These are phyloP conservation scores for Sclerotinia sclerotiorum DNA, from an alignment of 2,329 filamentous ascomycete species.

Conservation along the genomic window DNA sequence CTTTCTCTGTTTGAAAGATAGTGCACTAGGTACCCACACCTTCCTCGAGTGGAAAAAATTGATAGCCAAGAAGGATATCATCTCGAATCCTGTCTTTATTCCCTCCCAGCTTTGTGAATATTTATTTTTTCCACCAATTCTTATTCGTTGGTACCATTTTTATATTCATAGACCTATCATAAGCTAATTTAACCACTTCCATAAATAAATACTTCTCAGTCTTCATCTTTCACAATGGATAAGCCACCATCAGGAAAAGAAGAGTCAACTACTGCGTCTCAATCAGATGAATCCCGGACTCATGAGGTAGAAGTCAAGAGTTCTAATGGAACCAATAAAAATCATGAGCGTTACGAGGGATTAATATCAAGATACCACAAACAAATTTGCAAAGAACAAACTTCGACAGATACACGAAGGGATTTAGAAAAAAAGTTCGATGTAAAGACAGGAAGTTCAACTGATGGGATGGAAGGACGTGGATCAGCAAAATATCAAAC, in stretches of 20 bases:
- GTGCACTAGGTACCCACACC: too few relatives aligned
- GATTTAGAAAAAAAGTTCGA: too few relatives aligned
- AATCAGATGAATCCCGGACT: background rate
- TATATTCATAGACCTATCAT: background rate
- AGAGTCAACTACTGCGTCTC: background rate
- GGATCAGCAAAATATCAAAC: background rate
- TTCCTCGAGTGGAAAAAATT: too few relatives aligned
- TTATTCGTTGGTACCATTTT: background rate
- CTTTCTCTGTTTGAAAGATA: too few relatives aligned
- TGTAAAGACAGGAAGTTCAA: background rate
- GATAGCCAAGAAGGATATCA: too few relatives aligned
- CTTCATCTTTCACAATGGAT: background rate
- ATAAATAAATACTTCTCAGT: accelerated
- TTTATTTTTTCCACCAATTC: background rate
- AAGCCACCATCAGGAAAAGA: background rate
- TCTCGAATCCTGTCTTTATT: too few relatives aligned
- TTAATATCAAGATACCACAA: background rate
- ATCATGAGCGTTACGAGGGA: background rate
- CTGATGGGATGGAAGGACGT: background rate
- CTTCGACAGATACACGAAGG: too few relatives aligned
- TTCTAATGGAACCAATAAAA: background rate
- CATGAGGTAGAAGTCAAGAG: background rate
- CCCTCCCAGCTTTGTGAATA: too few relatives aligned
- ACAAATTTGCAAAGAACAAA: background rate
- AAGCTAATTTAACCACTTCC: background rate